A percentile compares a stretch with the other conserved stretches of the same genome.
Evolutionary conservation across 768 basidiomycete species (phyloP).

Genomic region (Myochromella boudieri): DNA sequence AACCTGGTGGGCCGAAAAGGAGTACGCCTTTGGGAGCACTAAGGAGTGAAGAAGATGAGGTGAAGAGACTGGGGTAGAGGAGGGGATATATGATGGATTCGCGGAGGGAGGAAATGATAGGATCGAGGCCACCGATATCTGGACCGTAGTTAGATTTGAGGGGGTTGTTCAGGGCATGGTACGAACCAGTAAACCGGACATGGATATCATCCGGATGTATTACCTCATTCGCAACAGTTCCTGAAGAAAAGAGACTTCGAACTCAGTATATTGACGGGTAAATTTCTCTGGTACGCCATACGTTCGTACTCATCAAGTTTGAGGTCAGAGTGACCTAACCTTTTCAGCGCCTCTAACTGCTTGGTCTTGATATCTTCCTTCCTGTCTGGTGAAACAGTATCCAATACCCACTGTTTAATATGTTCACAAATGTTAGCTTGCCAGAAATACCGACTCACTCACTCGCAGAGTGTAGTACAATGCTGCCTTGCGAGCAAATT

Average conservation of each 20-base stretch:
- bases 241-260: conserved; percentile 35
- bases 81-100: conserved; percentile 97
- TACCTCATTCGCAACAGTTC: conserved; percentile 87
- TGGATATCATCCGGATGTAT: conserved; percentile 90
- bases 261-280: neutral
- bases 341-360: conserved; percentile 67
- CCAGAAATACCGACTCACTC: conserved; percentile 31
- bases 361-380: conserved; percentile 67
- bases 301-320: conserved; percentile 91
- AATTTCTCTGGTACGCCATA: conserved; percentile 32
- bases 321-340: conserved; percentile 68
- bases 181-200: conserved; percentile 69
- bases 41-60: conserved; percentile 75
- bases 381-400: conserved; percentile 48
- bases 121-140: conserved; percentile 93
- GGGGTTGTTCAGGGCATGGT: conserved; percentile 8
- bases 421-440: neutral
- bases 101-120: conserved; percentile 84
- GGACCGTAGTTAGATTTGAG: neutral
- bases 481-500: conserved; percentile 58
- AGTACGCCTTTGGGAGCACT: conserved; percentile 95
- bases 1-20: conserved; percentile 95
- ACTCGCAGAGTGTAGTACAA: conserved; percentile 76
- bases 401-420: conserved; percentile 60
- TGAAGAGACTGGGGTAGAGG: conserved; percentile 86